These are phyloP conservation scores for Salvia sclarea DNA, from an alignment of 305 asterid genomes.

Conservation along the genomic window DNA sequence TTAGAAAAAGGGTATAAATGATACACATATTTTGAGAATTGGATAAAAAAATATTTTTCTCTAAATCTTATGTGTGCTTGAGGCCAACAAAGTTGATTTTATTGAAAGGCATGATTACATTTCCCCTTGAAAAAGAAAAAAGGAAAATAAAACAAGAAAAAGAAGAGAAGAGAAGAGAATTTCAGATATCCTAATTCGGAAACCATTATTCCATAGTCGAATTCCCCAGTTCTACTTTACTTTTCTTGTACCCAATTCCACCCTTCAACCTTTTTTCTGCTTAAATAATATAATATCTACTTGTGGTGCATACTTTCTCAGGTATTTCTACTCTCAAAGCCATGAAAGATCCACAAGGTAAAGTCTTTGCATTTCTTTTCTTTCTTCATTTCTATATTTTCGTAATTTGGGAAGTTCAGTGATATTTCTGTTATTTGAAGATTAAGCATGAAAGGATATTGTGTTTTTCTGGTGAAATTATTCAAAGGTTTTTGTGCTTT, in stretches of 20 bases:
- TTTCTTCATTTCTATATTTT: neutral
- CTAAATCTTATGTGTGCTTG: neutral
- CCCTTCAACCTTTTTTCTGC: constrained; percentile 2
- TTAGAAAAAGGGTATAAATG: too few species aligned
- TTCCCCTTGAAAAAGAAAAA: constrained; percentile 34
- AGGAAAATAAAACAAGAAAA: neutral
- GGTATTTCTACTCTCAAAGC: constrained; percentile 20
- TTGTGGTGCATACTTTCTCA: neutral
- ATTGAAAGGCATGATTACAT: constrained; percentile 42
- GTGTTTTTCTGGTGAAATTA: neutral
- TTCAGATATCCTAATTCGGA: constrained; percentile 27
- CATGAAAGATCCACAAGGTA: constrained; percentile 47
- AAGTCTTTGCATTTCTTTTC: neutral
- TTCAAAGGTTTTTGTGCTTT: neutral
- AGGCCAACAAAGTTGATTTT: neutral
- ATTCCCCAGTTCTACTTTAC: constrained; percentile 38
- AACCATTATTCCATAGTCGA: constrained; percentile 29
- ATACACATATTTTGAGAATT: too few species aligned
- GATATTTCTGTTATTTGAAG: neutral
- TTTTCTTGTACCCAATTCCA: constrained; percentile 36
- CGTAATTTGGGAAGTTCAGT: neutral
- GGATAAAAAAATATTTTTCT: too few species aligned
- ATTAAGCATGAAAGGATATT: neutral
- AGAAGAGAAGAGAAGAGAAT: neutral
- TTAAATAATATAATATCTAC: neutral